Conservation (phyloP, 805 yeast species). For the Wickerhamomyces strasburgensis region DNA sequence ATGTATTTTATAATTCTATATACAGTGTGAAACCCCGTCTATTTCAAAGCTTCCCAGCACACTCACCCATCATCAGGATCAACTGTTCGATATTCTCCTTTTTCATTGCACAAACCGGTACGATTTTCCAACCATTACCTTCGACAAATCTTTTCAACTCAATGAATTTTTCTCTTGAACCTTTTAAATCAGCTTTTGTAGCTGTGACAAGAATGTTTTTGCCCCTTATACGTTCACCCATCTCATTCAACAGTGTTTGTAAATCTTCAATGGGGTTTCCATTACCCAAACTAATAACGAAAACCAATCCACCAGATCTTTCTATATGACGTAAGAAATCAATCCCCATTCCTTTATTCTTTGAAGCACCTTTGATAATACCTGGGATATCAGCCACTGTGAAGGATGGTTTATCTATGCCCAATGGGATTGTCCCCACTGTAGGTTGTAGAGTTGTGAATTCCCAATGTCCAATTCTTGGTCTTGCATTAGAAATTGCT, state of each 20-base stretch:
- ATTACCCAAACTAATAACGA: slow-evolving; percentile 75
- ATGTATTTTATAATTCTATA: no score
- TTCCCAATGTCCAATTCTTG: slow-evolving; percentile 94
- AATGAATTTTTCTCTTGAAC: slow-evolving; percentile 43
- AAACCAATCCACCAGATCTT: slow-evolving; percentile 83
- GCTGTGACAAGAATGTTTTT: slow-evolving; percentile 76
- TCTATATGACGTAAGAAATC: slow-evolving; percentile 91
- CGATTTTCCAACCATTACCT: slow-evolving; percentile 52
- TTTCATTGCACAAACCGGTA: slow-evolving; percentile 80
- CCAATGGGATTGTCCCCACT: slow-evolving; percentile 75
- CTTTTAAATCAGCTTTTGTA: slow-evolving; percentile 85
- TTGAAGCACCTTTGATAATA: slow-evolving; percentile 79
- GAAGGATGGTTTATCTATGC: slow-evolving; percentile 59
- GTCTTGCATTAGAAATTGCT: slow-evolving; percentile 84
- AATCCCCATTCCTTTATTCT: slow-evolving; percentile 87
- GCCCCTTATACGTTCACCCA: slow-evolving; percentile 59
- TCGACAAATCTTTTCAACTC: slow-evolving; percentile 42
- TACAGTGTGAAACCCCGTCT: no score
- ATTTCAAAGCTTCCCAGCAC: slow-evolving; percentile 25
- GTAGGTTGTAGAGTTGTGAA: slow-evolving; percentile 92
- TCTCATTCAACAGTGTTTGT: slow-evolving; percentile 56
- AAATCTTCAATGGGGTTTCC: slow-evolving; percentile 64
- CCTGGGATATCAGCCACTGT: slow-evolving; percentile 99
- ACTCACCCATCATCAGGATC: slow-evolving; percentile 64
- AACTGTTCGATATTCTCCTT: slow-evolving; percentile 70